These are phyloP conservation scores for Nitzschia palea DNA, from an alignment of 108 stramenopile species.

Conservation along the genomic window DNA sequence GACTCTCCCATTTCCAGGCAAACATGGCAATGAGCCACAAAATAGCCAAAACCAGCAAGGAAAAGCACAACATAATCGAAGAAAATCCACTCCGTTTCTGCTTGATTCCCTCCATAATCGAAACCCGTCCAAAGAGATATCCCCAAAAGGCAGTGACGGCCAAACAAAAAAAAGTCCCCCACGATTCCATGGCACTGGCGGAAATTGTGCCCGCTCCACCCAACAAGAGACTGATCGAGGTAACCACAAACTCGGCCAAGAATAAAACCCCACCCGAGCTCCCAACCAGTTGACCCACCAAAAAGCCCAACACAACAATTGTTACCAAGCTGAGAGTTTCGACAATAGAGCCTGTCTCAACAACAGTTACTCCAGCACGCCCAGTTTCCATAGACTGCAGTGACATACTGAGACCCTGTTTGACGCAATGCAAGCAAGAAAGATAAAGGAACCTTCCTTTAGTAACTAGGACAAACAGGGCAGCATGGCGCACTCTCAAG, in stretches of 20 bases:
- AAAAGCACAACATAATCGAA: constrained; percentile 47
- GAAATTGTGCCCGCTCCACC: constrained; percentile 73
- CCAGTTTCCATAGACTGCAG: constrained; percentile 61
- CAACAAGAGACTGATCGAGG: constrained; percentile 55
- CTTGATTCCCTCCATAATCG: constrained; percentile 51
- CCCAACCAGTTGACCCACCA: constrained; percentile 70
- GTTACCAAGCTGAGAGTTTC: constrained; percentile 35
- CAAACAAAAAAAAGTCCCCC: constrained; percentile 64
- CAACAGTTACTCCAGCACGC: constrained; percentile 24
- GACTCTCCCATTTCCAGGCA: constrained; percentile 25
- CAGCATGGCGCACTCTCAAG: no score
- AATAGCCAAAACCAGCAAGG: constrained; percentile 22
- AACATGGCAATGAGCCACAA: constrained; percentile 9
- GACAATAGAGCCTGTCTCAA: constrained; percentile 36
- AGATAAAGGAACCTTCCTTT: constrained; percentile 1
- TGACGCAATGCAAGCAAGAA: constrained; percentile 9
- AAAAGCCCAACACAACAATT: constrained; percentile 34
- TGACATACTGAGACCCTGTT: constrained; percentile 48
- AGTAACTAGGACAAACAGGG: neutral
- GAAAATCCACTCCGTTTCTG: constrained; percentile 50
- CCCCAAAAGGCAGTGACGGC: constrained; percentile 63
- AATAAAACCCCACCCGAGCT: constrained; percentile 71
- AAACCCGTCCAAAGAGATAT: constrained; percentile 59
- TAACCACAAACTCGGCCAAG: constrained; percentile 71
- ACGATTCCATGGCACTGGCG: constrained; percentile 55